phyloP scores from a whole-genome alignment of 1,284 basidiomycete genomes.

The Ustilago esculenta region DNA sequence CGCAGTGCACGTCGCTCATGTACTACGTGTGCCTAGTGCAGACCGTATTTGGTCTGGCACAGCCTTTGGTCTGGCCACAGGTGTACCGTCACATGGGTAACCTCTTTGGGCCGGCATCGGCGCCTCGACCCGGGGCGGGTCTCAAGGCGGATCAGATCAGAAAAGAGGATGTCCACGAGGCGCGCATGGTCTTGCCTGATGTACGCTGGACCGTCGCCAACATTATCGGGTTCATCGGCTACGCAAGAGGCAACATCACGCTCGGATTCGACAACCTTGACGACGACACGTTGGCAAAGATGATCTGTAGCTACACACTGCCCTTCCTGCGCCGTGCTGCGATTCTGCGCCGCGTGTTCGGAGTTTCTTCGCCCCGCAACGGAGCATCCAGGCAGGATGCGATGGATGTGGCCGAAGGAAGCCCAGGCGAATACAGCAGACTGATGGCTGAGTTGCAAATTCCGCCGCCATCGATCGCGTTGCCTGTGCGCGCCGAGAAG shows the following conservation, averaged over 20 bases:
- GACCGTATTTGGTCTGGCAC: slow-evolving; percentile 64
- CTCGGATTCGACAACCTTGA: slow-evolving; percentile 65
- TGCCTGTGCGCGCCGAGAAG: slow-evolving; percentile 57
- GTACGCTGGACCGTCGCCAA: slow-evolving; percentile 64
- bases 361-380: slow-evolving; percentile 2
- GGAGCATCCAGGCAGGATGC: not conserved
- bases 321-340: slow-evolving; percentile 92
- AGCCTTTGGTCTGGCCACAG: slow-evolving; percentile 62
- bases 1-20: slow-evolving; percentile 64
- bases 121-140: slow-evolving; percentile 35
- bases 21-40: slow-evolving; percentile 65
- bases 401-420: slow-evolving; percentile 13
- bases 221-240: slow-evolving; percentile 64
- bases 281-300: slow-evolving; percentile 74
- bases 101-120: slow-evolving; percentile 21
- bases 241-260: slow-evolving; percentile 65
- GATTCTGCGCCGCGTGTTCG: slow-evolving; percentile 81
- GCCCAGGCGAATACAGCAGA: slow-evolving; percentile 57
- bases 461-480: slow-evolving; percentile 52
- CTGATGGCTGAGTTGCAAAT: slow-evolving; percentile 55
- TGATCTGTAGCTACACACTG: slow-evolving; percentile 87
- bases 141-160: slow-evolving; percentile 32
- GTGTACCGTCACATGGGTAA: slow-evolving; percentile 40
- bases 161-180: slow-evolving; percentile 46
- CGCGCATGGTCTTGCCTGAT: slow-evolving; percentile 59